Conservation (phyloP, 2,329 filamentous ascomycete genomes). For the Hypoxylon sp. region DNA sequence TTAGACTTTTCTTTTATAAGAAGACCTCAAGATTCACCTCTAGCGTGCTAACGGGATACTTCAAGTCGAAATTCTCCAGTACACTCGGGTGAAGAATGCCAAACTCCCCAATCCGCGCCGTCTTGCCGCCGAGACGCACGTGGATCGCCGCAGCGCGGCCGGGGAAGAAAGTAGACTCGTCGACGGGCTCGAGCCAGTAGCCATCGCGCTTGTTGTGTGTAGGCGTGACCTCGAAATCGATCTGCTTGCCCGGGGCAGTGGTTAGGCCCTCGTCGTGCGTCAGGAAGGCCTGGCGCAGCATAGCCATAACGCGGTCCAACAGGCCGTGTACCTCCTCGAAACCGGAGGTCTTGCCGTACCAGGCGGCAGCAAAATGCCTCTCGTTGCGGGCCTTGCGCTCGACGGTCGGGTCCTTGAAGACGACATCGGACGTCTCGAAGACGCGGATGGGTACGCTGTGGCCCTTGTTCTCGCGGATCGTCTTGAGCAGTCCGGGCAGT, state of each 20-base stretch:
- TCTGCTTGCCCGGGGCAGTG: slow-evolving; percentile 60
- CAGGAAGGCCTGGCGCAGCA: slow-evolving; percentile 88
- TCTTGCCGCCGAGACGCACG: slow-evolving; percentile 80
- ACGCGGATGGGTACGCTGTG: slow-evolving; percentile 82
- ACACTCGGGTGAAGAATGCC: slow-evolving; percentile 95
- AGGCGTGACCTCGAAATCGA: slow-evolving; percentile 68
- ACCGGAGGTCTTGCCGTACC: slow-evolving; percentile 93
- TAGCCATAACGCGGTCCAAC: slow-evolving; percentile 90
- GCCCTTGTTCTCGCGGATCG: slow-evolving; percentile 82
- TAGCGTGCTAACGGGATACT: slow-evolving; percentile 89
- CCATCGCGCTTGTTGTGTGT: slow-evolving; percentile 72
- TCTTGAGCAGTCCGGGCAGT: slow-evolving; percentile 82
- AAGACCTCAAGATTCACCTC: slow-evolving; percentile 97
- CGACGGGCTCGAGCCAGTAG: slow-evolving; percentile 95
- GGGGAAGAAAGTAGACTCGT: slow-evolving; percentile 91
- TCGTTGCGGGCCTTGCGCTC: slow-evolving; percentile 94
- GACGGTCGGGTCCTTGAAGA: slow-evolving; percentile 84
- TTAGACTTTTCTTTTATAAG: slow-evolving; percentile 67
- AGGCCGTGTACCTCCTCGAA: slow-evolving; percentile 97
- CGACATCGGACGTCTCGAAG: slow-evolving; percentile 85
- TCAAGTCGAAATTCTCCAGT: slow-evolving; percentile 75
- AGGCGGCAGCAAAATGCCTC: slow-evolving; percentile 94
- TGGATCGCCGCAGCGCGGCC: slow-evolving; percentile 91
- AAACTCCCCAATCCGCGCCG: slow-evolving; percentile 86
- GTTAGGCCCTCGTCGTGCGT: slow-evolving; percentile 78